Conservation (phyloP, 257 asterid genomes). For the Scutellaria baicalensis region DNA sequence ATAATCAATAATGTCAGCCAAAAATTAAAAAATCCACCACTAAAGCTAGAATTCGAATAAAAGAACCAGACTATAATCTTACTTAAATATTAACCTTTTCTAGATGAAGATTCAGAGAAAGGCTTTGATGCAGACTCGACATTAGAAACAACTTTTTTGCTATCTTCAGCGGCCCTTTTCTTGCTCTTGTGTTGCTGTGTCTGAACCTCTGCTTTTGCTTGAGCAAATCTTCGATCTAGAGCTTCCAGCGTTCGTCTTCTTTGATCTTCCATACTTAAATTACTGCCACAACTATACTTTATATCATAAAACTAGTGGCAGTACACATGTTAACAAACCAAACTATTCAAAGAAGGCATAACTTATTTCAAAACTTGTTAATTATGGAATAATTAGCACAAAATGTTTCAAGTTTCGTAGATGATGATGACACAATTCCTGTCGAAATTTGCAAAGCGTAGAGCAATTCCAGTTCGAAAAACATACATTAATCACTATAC, state of each 20-base stretch:
- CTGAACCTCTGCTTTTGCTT: constrained; percentile 55
- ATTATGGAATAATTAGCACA: neutral
- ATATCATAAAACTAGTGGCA: neutral
- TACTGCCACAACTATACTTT: constrained; percentile 1
- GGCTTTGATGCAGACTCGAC: constrained; percentile 23
- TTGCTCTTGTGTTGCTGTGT: constrained; percentile 40
- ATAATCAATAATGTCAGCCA: neutral
- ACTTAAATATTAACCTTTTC: constrained; percentile 41
- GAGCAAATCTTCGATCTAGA: constrained; percentile 67
- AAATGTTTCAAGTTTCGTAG: neutral
- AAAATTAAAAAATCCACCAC: neutral
- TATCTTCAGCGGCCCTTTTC: constrained; percentile 31
- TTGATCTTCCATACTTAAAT: constrained; percentile 42
- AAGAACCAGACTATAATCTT: neutral
- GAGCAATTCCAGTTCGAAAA: neutral
- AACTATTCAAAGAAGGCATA: too few species aligned
- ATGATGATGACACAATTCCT: neutral
- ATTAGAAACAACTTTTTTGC: neutral
- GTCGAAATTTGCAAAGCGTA: neutral
- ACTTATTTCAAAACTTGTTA: neutral
- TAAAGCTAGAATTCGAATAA: neutral
- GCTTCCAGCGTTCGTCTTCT: constrained; percentile 70
- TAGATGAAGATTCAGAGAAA: constrained; percentile 18
- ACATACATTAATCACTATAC: too few species aligned
- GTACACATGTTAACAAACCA: too few species aligned